Evolutionary conservation across 1,284 basidiomycete genomes (phyloP).

Genomic region (Tausonia pullulans): DNA sequence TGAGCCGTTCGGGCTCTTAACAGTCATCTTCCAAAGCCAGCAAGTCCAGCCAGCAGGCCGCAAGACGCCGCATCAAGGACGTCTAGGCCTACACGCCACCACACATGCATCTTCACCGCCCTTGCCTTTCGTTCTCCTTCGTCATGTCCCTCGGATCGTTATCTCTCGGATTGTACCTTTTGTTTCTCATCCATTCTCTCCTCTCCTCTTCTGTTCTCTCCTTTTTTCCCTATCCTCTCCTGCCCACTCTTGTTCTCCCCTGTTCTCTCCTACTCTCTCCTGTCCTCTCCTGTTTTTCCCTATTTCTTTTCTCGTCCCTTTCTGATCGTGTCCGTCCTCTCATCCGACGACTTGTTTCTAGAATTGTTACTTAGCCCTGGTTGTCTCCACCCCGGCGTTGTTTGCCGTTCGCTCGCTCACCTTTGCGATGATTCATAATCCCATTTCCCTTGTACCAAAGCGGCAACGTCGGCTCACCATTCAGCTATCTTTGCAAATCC

Average conservation of each 20-base stretch:
- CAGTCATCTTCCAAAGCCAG: too few relatives aligned
- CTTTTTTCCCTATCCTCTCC: background rate
- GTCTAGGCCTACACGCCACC: too few relatives aligned
- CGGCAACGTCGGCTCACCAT: too few relatives aligned
- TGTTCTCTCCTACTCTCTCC: background rate
- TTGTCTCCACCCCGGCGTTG: too few relatives aligned
- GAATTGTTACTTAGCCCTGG: too few relatives aligned
- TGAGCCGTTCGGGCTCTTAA: too few relatives aligned
- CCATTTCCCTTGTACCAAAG: background rate
- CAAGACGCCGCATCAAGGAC: too few relatives aligned
- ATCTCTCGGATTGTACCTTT: background rate
- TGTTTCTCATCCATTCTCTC: background rate
- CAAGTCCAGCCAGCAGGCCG: too few relatives aligned
- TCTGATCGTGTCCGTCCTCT: background rate
- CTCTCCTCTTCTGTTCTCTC: background rate
- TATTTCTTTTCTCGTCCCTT: constrained; percentile 20
- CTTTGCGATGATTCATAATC: constrained; percentile 21
- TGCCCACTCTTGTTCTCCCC: background rate
- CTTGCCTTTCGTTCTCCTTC: too few relatives aligned
- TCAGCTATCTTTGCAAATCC: too few relatives aligned
- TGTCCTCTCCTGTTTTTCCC: background rate
- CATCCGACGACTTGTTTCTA: constrained; percentile 8
- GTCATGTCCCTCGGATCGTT: too few relatives aligned
- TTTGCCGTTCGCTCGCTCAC: constrained; percentile 8
- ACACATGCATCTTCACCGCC: too few relatives aligned